A percentile compares a stretch with the other conserved stretches of the same genome.
These are phyloP conservation scores for Glycine latifolia DNA, from an alignment of 306 rosid species.

Conservation along the genomic window DNA sequence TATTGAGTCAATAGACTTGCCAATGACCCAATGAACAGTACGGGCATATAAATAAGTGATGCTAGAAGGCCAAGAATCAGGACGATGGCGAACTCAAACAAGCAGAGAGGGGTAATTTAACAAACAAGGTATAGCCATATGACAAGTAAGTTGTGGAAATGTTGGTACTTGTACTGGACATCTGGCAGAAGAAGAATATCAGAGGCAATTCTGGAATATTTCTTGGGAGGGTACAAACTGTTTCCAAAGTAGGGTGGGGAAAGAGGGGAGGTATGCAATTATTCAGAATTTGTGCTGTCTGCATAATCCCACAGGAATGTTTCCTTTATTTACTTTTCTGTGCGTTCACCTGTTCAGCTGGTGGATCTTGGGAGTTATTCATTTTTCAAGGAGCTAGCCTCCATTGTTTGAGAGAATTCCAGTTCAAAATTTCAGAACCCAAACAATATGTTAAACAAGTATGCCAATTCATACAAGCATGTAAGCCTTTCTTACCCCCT, in stretches of 20 bases:
- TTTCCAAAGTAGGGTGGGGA: background rate
- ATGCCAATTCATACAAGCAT: too few relatives aligned
- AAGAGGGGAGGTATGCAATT: background rate
- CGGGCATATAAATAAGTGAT: conserved; percentile 17
- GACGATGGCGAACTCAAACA: background rate
- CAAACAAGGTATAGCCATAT: background rate
- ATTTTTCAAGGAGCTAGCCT: too few relatives aligned
- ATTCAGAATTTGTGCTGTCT: background rate
- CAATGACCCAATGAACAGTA: background rate
- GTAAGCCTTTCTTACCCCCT: too few relatives aligned
- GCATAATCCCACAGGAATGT: background rate
- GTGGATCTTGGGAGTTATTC: too few relatives aligned
- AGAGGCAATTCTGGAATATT: background rate
- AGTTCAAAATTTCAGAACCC: too few relatives aligned
- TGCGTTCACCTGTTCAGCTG: too few relatives aligned
- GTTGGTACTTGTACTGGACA: background rate
- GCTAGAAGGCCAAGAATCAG: background rate
- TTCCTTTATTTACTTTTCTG: background rate
- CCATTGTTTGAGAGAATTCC: too few relatives aligned
- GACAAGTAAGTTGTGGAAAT: background rate
- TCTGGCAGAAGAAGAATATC: background rate
- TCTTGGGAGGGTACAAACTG: background rate
- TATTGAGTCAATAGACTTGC: conserved; percentile 11
- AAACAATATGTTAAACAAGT: too few relatives aligned
- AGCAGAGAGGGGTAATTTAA: background rate